Evolutionary conservation across 768 basidiomycete genomes (phyloP), one percentile per base, ranked within the genome.

Genomic region (Cystofilobasidium ferigula): DNA sequence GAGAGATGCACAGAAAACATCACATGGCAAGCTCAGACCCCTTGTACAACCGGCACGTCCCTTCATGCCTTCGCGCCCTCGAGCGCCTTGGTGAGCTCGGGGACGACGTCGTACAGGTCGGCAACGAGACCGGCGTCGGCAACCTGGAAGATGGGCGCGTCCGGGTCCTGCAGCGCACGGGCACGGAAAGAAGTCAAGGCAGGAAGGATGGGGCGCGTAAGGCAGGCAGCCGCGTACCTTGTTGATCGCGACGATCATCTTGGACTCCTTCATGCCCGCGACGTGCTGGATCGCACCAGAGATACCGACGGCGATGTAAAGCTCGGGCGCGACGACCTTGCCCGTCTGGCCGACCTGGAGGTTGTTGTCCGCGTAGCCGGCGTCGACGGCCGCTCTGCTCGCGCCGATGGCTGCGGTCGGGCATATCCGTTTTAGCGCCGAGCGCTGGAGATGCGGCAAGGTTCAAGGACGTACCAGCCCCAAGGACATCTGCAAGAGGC

Each of bases 281-380:
- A 98, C 80, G 79, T 99, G 95, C 78, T 99, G 95, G 72, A 98
- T 99, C 18, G 95, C 95, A 22, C 95, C 95, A 12, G 92, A 95
- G 71, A 99, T 98, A 59, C 95, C 95, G 57, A 98, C 77, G 4
- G 95, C 95, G 77, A 98, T 83, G 77, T 99, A 99, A 61, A 99
- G 79, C 74, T 94, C 89, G 0, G 95, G 94, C 3, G 95, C 94
- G 48, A 98, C 93, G 40, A 99, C 88, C 74, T 75, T 57, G 4
- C 95, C 95, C 0, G 95, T 99, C 79, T 99, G 95, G 28, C 95
- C 95, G n/a, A 99, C 95, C 77, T 99, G 95, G 59, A 97, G 74
- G 5, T 89, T 92, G 78, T 98, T 98, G 76, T 98, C 95, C 34
- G 90, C 91, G 73, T 98, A 98, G 1, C 95, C 95, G 32, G 92